These are phyloP conservation scores for Phyllosticta ampelicida DNA, from an alignment of 2,329 filamentous ascomycete genomes.

Conservation along the genomic window DNA sequence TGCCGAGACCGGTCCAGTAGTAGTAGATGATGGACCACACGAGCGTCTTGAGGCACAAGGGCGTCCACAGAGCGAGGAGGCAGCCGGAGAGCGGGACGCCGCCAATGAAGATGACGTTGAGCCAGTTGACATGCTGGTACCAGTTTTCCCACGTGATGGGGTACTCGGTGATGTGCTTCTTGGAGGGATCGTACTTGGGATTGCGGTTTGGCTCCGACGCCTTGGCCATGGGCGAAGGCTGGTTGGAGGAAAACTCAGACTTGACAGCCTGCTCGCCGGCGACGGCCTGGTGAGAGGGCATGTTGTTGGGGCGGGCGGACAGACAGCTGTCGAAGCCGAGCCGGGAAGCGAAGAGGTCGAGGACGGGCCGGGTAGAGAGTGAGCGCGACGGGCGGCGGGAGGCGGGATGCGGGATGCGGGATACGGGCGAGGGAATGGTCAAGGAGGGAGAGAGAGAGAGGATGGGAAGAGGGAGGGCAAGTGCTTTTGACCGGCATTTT, in stretches of 20 bases:
- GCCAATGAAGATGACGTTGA: slow-evolving; percentile 75
- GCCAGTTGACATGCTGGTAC: slow-evolving; percentile 91
- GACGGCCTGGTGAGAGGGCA: slow-evolving; percentile 43
- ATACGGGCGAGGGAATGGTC: background rate
- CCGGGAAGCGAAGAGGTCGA: background rate
- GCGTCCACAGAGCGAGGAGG: slow-evolving; percentile 69
- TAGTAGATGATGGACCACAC: slow-evolving; percentile 70
- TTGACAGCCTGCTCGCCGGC: slow-evolving; percentile 39
- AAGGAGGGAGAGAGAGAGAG: slow-evolving; percentile 13
- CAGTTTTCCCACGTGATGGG: slow-evolving; percentile 75
- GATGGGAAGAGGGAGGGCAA: slow-evolving; percentile 18
- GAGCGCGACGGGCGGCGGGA: background rate
- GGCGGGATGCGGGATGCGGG: background rate
- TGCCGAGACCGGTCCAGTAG: slow-evolving; percentile 69
- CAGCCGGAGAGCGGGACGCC: slow-evolving; percentile 65
- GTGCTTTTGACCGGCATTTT: slow-evolving; percentile 2
- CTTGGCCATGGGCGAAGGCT: slow-evolving; percentile 38
- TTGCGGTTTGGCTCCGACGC: slow-evolving; percentile 43
- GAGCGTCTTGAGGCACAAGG: slow-evolving; percentile 60
- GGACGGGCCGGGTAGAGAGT: background rate
- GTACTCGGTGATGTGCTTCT: slow-evolving; percentile 70
- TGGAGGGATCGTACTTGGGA: slow-evolving; percentile 50
- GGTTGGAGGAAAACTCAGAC: slow-evolving; percentile 35
- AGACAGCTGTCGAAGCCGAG: slow-evolving; percentile 1
- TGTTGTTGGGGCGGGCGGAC: slow-evolving; percentile 18